Conservation (phyloP, 2,329 filamentous ascomycete genomes). For the Arachnopeziza araneosa region DNA sequence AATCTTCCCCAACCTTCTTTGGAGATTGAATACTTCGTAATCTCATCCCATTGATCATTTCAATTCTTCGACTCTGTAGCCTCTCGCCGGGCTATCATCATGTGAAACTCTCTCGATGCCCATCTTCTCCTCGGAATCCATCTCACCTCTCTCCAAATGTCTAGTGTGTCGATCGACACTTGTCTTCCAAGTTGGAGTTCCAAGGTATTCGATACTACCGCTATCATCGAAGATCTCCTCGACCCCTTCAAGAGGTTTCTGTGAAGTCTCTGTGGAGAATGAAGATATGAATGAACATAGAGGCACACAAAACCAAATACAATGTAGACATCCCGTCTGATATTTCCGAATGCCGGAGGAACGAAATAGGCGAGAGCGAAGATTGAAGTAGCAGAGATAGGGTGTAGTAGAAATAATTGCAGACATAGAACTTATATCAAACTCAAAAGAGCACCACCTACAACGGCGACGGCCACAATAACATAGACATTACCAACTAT, state of each 20-base stretch:
- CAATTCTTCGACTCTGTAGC: neutral
- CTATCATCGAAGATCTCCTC: constrained; percentile 41
- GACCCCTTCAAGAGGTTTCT: constrained; percentile 50
- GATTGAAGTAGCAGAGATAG: constrained; percentile 39
- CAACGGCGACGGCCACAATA: constrained; percentile 29
- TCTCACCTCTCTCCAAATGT: constrained; percentile 23
- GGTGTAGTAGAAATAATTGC: constrained; percentile 48
- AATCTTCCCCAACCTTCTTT: too few species aligned
- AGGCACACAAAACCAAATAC: constrained; percentile 48
- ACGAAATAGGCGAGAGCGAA: constrained; percentile 45
- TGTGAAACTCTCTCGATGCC: neutral
- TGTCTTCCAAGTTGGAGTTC: constrained; percentile 28
- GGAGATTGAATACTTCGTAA: too few species aligned
- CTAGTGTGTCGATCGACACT: constrained; percentile 19
- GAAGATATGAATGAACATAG: constrained; percentile 45
- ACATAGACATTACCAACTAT: constrained; percentile 26
- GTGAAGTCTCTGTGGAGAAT: constrained; percentile 54
- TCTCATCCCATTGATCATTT: neutral
- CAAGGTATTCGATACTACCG: constrained; percentile 23
- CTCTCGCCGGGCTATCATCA: neutral
- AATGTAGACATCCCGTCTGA: constrained; percentile 47
- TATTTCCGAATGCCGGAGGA: constrained; percentile 40
- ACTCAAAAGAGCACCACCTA: constrained; percentile 33
- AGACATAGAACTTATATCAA: constrained; percentile 54
- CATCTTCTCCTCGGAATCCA: constrained; percentile 24